phyloP scores from a whole-genome alignment of 176 grass and related monocot genomes.

The Dactylis glomerata region DNA sequence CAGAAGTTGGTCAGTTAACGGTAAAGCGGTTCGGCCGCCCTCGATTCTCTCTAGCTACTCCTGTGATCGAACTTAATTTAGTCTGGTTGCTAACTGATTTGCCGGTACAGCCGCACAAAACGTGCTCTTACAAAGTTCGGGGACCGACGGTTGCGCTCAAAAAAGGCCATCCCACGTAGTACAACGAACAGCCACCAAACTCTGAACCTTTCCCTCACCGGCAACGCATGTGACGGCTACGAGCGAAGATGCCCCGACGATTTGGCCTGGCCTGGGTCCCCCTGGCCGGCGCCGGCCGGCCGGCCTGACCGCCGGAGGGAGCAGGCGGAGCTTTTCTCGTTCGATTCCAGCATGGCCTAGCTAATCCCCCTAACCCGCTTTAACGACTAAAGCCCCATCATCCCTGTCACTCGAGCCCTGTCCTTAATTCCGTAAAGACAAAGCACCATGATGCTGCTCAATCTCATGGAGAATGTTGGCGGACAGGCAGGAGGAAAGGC shows the following conservation, averaged over 20 bases:
- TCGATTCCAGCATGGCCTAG: constrained; percentile 28
- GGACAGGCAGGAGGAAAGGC: constrained; percentile 13
- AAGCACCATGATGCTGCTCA: constrained; percentile 18
- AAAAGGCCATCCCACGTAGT: not conserved
- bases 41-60: not conserved
- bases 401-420: not conserved
- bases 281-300: not conserved
- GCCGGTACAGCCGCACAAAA: not conserved
- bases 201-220: no score
- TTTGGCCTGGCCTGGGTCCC: not conserved
- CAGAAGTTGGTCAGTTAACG: not conserved
- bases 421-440: not conserved
- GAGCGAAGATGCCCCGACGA: constrained; percentile 30
- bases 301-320: constrained; percentile 10
- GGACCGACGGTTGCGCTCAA: not conserved
- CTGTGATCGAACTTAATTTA: not conserved
- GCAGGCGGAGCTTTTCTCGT: constrained; percentile 37
- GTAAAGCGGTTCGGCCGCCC: not conserved
- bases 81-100: not conserved
- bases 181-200: not conserved
- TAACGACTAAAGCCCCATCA: constrained; percentile 13
- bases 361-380: not conserved
- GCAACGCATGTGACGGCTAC: constrained; percentile 43
- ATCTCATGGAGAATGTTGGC: constrained; percentile 35
- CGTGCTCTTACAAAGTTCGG: not conserved